Evolutionary conservation across 176 grass and related monocot species (phyloP), one percentile per base, ranked within the genome.

Genomic region (Rhipidocladum racemiflorum): DNA sequence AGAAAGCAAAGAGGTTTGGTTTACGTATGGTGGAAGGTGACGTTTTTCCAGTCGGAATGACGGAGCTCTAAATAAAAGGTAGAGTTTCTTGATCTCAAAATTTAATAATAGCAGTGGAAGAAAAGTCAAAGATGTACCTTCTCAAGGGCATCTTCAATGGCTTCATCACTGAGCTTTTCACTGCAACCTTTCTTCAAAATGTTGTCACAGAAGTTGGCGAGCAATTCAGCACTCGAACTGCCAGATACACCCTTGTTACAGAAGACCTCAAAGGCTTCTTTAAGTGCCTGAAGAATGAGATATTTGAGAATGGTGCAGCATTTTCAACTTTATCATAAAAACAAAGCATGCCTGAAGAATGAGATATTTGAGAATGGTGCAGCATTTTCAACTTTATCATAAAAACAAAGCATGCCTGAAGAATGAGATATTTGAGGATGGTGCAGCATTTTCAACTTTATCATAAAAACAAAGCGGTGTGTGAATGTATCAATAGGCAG

Each of bases 111-210:
- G 25, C 34, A 76, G 38, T 15, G 30, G 82, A 51, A 67, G 25
- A 44, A 23, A 81, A 86, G n/a, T 21, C 1, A 44, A 28, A 66
- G 3, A 53, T 74, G 32, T 78, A 99, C 97, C 85, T 99, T 99
- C 59, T 99, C 97, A 84, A 99, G 91, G 9, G 97, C 94, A 88
- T 99, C 97, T 80, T 99, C 93, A 30, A 99, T 96, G 78, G 97
- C 97, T 89, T 99, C 97, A 91, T 99, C 97, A 24, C 93, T 99
- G 9, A 96, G 93, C 66, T 99, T 99, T 39, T 99, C 97, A 68
- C 93, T 96, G 49, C 91, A 94, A 80, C 97, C 93, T 82, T 99
- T 99, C 84, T 94, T 99, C 76, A 99, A 84, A 81, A 99, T 96
- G 78, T 95, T 94, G 76, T 99, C 97, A 21, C 97, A 96, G 82